Base-by-base conservation (phyloP, 352 stramenopile genomes). In the Phytopythium vexans region DNA sequence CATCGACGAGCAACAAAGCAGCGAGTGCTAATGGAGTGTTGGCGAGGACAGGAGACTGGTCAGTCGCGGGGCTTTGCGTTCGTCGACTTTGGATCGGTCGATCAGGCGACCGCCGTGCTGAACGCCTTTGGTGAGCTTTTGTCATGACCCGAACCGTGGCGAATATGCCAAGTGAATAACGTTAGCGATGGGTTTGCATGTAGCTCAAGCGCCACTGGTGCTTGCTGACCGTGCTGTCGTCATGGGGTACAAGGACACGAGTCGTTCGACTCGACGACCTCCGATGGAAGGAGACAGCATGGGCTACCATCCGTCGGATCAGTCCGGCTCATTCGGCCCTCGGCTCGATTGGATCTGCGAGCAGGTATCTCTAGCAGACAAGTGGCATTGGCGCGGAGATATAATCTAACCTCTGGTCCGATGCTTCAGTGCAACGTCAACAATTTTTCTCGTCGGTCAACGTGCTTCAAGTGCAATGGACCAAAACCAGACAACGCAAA, bases 51-150 rank as follows among this genome's bases (percentile, higher is more conserved):
- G 77, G 48, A 57, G 11, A 91, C 82, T 31, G 77, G 80, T 27
- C 73, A 88, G 50, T 61, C 71, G 43, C 79, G 85, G 8, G 85
- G 85, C 41, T 92, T 95, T 56, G 85, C 77, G 6, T 95, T 92
- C 43, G 79, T 88, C 32, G 72, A 91, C 42, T 93, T 95, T 63
- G 59, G 65, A 6, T 76, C 57, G 8, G 57, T 88, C 3, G 71
- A 87, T 12, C 68, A 66, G 43, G 81, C 85, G 5, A 76, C 56
- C 27, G 52, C 70, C 51, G 81, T 81, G 11, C 54, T 91, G 44
- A 60, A 72, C 14, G 61, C 74, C 0, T 95, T 87, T 52, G 74
- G 84, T 94, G 64, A 11, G 46, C 9, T 36, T 35, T 35, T 9
- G 9, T 6, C 16, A 32, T 31, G 11, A n/a, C 15, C n/a, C 36